Base-by-base conservation (phyloP, 2,329 filamentous ascomycete species). In the Stemphylium lycopersici region DNA sequence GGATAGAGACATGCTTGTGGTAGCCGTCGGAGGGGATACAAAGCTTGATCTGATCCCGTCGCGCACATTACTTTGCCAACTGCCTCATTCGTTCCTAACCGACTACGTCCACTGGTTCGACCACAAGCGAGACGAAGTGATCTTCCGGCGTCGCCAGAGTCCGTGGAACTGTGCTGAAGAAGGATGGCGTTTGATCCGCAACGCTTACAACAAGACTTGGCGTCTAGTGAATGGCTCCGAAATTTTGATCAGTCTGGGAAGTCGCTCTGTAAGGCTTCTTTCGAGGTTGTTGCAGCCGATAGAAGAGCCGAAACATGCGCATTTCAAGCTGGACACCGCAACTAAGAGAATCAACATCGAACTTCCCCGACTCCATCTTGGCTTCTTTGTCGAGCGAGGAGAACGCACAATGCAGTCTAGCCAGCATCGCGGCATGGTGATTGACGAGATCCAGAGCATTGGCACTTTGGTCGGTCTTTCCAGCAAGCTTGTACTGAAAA, bases 31-130 rank as follows among this genome's bases (percentile, higher is more conserved):
- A 8, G 24, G 48, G 3, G 40, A 18, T 1, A 18, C 15, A 3
- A 56, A 57, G 6, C 52, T 63, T 2, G 69, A 73, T 12, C 57
- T 81, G 0, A 20, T 82, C 0, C 78, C 80, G 0, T 47, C 58
- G 0, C 32, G 55, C 4, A 11, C 72, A 0, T 67, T 81, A 0
- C 2, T 50, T 0, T 46, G 24, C 0, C 38, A 46, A 0, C 49
- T 82, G 0, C 80, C 81, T 0, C 7, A 53, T 0, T 40, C 53
- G 0, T 74, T 74, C 15, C 26, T 60, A 1, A 31, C 49, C 0
- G 26, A 66, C 10, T 70, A 50, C 41, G 31, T 67, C 4, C 73
- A 74, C n/a, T 37, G 22, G 43, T 52, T 40, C 12, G 43, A 52
- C 20, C 15, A 56, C 11, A 16, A 43, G 3, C 59, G 33, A 3